Conservation (phyloP, 805 yeast genomes). For the Brettanomyces naardenensis region DNA sequence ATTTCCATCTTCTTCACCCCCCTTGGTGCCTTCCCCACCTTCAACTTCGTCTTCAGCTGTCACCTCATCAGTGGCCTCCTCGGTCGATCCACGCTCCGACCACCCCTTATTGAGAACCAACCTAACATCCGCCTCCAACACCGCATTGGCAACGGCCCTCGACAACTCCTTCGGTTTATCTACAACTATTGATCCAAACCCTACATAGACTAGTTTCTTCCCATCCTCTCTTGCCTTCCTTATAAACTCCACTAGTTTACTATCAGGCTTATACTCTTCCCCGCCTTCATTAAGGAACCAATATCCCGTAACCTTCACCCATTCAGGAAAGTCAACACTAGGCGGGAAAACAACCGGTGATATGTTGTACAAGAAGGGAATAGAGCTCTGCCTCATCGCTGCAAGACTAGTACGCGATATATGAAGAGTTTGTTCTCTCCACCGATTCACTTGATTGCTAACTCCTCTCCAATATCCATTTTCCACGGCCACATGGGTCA, state of each 20-base stretch:
- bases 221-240: slow-evolving; percentile 46
- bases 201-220: slow-evolving; percentile 80
- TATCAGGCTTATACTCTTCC: slow-evolving; percentile 48
- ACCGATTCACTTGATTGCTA: slow-evolving; percentile 74
- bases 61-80: slow-evolving; percentile 24
- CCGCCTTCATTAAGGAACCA: slow-evolving; percentile 71
- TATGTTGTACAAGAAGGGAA: slow-evolving; percentile 84
- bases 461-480: slow-evolving; percentile 92
- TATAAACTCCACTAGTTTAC: slow-evolving; percentile 51
- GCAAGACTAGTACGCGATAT: slow-evolving; percentile 65
- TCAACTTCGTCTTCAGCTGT: no score
- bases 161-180: slow-evolving; percentile 74
- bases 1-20: no score
- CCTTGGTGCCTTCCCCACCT: no score
- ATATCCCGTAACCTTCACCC: slow-evolving; percentile 94
- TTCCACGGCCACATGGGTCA: slow-evolving; percentile 91
- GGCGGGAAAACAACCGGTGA: slow-evolving; percentile 89
- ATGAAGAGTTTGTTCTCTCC: slow-evolving; percentile 67
- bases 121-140: slow-evolving; percentile 68
- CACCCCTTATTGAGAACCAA: slow-evolving; percentile 92
- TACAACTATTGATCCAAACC: slow-evolving; percentile 94
- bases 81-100: slow-evolving; percentile 61
- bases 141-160: slow-evolving; percentile 70
- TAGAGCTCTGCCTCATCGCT: slow-evolving; percentile 62
- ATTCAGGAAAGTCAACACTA: slow-evolving; percentile 85